A percentile compares a stretch with the other conserved stretches of the same genome.
Evolutionary conservation across 768 basidiomycete genomes (phyloP).

Genomic region (Suillus ampliporus): DNA sequence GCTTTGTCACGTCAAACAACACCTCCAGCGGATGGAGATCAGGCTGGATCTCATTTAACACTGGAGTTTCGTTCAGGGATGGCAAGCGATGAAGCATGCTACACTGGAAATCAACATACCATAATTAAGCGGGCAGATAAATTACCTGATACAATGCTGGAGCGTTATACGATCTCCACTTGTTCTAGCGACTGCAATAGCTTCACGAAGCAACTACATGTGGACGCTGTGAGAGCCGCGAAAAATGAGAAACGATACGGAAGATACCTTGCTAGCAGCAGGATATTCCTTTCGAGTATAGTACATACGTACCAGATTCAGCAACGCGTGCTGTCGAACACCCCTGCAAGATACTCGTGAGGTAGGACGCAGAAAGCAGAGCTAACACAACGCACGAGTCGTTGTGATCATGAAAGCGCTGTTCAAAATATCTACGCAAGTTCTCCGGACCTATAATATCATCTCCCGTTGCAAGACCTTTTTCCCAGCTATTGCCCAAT

Average conservation of each 20-base stretch:
- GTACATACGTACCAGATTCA: constrained; percentile 81
- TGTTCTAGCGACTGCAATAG: constrained; percentile 77
- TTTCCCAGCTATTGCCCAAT: constrained; percentile 61
- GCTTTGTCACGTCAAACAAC: constrained; percentile 76
- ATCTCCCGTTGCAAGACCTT: constrained; percentile 67
- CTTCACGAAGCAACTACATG: constrained; percentile 71
- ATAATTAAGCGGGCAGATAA: constrained; percentile 7
- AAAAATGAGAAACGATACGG: constrained; percentile 1
- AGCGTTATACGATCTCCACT: constrained; percentile 73
- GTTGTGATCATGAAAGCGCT: constrained; percentile 78
- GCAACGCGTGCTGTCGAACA: constrained; percentile 77
- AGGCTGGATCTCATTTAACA: constrained; percentile 75
- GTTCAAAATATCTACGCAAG: constrained; percentile 81
- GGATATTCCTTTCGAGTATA: constrained; percentile 70
- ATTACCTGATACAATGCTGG: constrained; percentile 77
- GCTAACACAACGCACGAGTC: constrained; percentile 66
- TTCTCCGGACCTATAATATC: constrained; percentile 72
- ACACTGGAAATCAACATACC: constrained; percentile 11
- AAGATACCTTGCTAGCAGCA: constrained; percentile 68
- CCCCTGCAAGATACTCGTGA: constrained; percentile 50
- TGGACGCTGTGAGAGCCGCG: constrained; percentile 11
- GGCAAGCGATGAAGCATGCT: constrained; percentile 80
- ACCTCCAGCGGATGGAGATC: constrained; percentile 79
- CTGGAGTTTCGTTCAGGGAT: constrained; percentile 51
- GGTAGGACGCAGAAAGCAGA: neutral